Evolutionary conservation across 2,329 filamentous ascomycete genomes (phyloP), one percentile per base, ranked within the genome.

Genomic region (Microdochium bolleyi): DNA sequence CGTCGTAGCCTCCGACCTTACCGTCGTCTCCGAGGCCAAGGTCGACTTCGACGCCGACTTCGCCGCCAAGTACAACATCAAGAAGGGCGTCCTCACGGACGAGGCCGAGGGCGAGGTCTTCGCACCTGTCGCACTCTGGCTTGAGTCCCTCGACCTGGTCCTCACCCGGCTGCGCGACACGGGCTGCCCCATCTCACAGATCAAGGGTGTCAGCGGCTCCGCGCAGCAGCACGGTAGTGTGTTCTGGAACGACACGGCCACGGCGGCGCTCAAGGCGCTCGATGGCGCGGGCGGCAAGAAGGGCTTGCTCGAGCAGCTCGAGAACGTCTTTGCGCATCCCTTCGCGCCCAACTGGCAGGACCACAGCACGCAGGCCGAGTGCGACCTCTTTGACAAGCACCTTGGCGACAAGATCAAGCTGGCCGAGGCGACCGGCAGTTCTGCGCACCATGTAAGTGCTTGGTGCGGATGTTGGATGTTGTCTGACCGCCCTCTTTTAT

Each of bases 271-370:
- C 46, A 71, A 67, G 3, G 72, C 63, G 13, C 72, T 97, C 46
- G 77, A 89, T 58, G 65, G 78, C 2, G 70, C 70, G 21, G 80
- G 80, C 19, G 19, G 41, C 9, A 46, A 30, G 41, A 46, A 13
- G 65, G 72, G 78, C 1, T 73, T 97, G 49, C 78, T 88, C 50
- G 83, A 88, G 55, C 91, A 95, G 72, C 74, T 97, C 24, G 70
- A 74, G 10, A 73, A 71, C 2, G 88, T 87, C 0, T 89, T 97
- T 64, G 88, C 91, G 16, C 87, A 95, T 67, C 85, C 88, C 3
- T 92, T 85, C 72, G 91, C 89, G 58, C 94, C 94, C 8, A 99
- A 97, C 69, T 99, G 94, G 94, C 94, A 97, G 72, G 94, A 99
- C 68, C 87, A 92, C 56, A 96, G 91, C 71, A 97, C 94, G 2